Evolutionary conservation across 2,329 filamentous ascomycete genomes (phyloP).

Genomic region (Coniochaeta sp.): DNA sequence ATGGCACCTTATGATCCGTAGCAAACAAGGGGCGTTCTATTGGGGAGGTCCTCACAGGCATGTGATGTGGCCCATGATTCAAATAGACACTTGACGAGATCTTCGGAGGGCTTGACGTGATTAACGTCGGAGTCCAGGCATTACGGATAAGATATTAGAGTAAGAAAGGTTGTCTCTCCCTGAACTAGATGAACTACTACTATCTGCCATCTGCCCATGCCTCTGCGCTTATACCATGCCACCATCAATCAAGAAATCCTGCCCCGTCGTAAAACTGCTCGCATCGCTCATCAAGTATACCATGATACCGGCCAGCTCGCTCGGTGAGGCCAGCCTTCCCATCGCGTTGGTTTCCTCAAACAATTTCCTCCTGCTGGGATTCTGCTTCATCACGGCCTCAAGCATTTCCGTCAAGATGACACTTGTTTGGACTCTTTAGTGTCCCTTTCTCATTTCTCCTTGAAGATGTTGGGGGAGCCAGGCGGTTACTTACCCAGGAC

Average conservation of each 20-base stretch:
- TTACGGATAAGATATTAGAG: too few relatives aligned
- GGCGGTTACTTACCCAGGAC: constrained; percentile 19
- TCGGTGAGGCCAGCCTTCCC: background rate
- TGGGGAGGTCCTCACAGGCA: too few relatives aligned
- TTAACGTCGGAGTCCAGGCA: too few relatives aligned
- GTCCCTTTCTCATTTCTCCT: background rate
- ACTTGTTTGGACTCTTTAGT: background rate
- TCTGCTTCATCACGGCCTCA: background rate
- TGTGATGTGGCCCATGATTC: too few relatives aligned
- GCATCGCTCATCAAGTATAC: background rate
- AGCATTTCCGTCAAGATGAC: background rate
- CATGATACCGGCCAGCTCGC: background rate
- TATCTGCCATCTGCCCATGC: too few relatives aligned
- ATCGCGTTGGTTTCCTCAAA: background rate
- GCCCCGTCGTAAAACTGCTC: background rate
- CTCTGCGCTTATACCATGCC: background rate
- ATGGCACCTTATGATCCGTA: too few relatives aligned
- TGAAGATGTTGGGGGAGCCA: background rate
- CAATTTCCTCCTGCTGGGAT: background rate
- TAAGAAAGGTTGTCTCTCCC: too few relatives aligned
- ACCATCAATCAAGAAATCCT: background rate
- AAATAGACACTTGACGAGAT: too few relatives aligned
- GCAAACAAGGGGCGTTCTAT: too few relatives aligned
- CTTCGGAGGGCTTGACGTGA: too few relatives aligned
- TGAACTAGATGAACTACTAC: too few relatives aligned